phyloP scores from a whole-genome alignment of 2,329 filamentous ascomycete genomes.

The Venturia effusa region DNA sequence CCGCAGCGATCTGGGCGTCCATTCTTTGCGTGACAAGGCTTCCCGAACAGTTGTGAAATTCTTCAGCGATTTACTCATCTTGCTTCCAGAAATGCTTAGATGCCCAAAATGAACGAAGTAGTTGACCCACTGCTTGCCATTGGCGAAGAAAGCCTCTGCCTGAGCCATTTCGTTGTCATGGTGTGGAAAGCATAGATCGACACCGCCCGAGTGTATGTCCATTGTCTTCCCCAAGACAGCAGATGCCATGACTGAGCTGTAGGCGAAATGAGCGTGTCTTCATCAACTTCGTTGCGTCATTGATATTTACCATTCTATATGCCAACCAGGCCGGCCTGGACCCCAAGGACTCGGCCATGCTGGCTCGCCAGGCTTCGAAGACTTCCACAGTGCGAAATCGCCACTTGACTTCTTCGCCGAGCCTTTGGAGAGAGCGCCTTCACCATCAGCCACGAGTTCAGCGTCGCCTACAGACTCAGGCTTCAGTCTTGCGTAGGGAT shows the following conservation, averaged over 20 bases:
- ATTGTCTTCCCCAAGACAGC: slow-evolving; percentile 75
- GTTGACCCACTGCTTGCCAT: slow-evolving; percentile 65
- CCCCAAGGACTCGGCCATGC: slow-evolving; percentile 86
- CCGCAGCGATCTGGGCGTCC: slow-evolving; percentile 68
- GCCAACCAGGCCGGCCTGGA: slow-evolving; percentile 66
- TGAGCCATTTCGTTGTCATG: slow-evolving; percentile 90
- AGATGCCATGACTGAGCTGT: slow-evolving; percentile 60
- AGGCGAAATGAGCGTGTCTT: neutral
- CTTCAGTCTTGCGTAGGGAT: slow-evolving; percentile 74
- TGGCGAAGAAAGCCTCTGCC: slow-evolving; percentile 66
- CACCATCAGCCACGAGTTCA: slow-evolving; percentile 74
- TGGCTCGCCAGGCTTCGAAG: slow-evolving; percentile 82
- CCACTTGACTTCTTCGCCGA: slow-evolving; percentile 61
- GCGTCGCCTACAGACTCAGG: slow-evolving; percentile 80
- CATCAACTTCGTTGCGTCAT: neutral
- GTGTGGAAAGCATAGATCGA: slow-evolving; percentile 85
- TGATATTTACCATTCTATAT: neutral
- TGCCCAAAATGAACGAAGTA: slow-evolving; percentile 97
- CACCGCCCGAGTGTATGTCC: slow-evolving; percentile 87
- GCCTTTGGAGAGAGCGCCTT: slow-evolving; percentile 58
- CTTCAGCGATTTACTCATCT: slow-evolving; percentile 94
- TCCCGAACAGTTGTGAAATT: slow-evolving; percentile 92
- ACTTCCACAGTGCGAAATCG: slow-evolving; percentile 93
- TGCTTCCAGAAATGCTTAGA: slow-evolving; percentile 75
- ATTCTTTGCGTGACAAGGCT: slow-evolving; percentile 57